Evolutionary conservation across 257 asterid genomes (phyloP).

Genomic region (Penstemon davidsonii): DNA sequence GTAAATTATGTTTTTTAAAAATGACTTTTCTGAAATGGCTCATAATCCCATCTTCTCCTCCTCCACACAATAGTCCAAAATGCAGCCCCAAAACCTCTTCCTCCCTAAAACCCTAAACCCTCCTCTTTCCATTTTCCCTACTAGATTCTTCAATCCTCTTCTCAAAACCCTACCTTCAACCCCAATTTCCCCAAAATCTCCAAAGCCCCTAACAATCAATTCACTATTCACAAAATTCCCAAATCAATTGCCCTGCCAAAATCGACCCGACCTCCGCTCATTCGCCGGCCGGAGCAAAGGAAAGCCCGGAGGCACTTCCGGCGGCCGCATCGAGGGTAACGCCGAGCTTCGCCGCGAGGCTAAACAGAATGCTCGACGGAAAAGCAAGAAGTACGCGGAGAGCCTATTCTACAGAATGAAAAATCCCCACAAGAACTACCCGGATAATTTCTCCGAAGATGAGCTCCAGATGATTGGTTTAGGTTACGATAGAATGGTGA

Average conservation of each 20-base stretch:
- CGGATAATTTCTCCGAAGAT: slow-evolving; percentile 78
- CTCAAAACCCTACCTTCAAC: slow-evolving; percentile 27
- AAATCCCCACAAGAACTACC: slow-evolving; percentile 77
- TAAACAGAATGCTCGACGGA: slow-evolving; percentile 65
- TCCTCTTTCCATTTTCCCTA: slow-evolving; percentile 23
- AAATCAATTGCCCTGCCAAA: slow-evolving; percentile 22
- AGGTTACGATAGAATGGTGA: slow-evolving; percentile 87
- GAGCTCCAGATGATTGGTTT: slow-evolving; percentile 95
- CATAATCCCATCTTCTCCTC: too few relatives aligned
- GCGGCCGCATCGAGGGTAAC: slow-evolving; percentile 77
- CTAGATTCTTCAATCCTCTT: slow-evolving; percentile 47
- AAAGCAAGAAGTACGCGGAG: slow-evolving; percentile 66
- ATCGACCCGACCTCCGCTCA: slow-evolving; percentile 54
- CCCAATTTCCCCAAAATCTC: slow-evolving; percentile 21
- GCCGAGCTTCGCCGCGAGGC: slow-evolving; percentile 74
- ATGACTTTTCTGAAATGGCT: too few relatives aligned
- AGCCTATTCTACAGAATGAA: slow-evolving; percentile 76
- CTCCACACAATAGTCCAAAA: too few relatives aligned
- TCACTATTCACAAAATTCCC: slow-evolving; percentile 18
- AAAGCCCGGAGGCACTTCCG: slow-evolving; percentile 54
- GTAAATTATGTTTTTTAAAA: too few relatives aligned
- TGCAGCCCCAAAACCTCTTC: slow-evolving; percentile 38
- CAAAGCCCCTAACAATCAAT: slow-evolving; percentile 31
- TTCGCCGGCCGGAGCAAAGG: slow-evolving; percentile 86
- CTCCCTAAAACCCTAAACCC: slow-evolving; percentile 61